Base-by-base conservation (phyloP, 2,329 filamentous ascomycete species). In the Colletotrichum sp. region DNA sequence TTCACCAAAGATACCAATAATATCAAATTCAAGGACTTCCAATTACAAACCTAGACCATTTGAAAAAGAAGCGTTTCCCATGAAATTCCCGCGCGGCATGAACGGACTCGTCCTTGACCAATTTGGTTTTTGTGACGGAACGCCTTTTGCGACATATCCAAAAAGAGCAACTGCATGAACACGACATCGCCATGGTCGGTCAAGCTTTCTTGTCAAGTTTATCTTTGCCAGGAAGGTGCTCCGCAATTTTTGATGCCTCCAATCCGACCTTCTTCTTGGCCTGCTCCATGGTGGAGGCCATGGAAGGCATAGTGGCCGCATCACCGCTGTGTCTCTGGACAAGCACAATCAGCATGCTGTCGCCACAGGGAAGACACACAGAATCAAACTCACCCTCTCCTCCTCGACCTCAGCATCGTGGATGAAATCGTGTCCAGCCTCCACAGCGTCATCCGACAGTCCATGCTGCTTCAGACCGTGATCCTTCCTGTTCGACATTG, bases 401-500 rank as follows among this genome's bases (percentile, higher is more conserved):
- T 84, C 83, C 61, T 84, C 82, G 1, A 79, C n/a, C 66, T 84
- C 83, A 34, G 83, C 83, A 5, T 79, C 70, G 65, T 84, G 82
- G 21, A 84, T 84, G 60, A 84, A 79, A 21, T 84, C 83, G 61
- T 84, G 83, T 8, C 75, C 73, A 5, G 72, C 72, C 69, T 83
- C 83, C 8, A 81, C 68, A 18, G 83, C 83, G 8, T 75, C 72
- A 21, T 72, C 72, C 26, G 72, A 72, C 30, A 75, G 68, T 3
- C 72, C 72, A 5, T 75, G 72, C 39, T 72, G 30, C 63, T 75
- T 75, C 4, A 68, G 55, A 4, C 72, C 69, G 18, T 75, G 72
- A 10, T 75, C 68, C 26, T 72, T 72, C 4, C 69, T 55, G 43
- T 63, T 68, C 2, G 72, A 75, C 68, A 75, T 75, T 6, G 16